Percentiles rank a stretch among this genome's conserved stretches.
phyloP scores from a whole-genome alignment of 441 rosid species.

The Cnidoscolus chayamansa region DNA sequence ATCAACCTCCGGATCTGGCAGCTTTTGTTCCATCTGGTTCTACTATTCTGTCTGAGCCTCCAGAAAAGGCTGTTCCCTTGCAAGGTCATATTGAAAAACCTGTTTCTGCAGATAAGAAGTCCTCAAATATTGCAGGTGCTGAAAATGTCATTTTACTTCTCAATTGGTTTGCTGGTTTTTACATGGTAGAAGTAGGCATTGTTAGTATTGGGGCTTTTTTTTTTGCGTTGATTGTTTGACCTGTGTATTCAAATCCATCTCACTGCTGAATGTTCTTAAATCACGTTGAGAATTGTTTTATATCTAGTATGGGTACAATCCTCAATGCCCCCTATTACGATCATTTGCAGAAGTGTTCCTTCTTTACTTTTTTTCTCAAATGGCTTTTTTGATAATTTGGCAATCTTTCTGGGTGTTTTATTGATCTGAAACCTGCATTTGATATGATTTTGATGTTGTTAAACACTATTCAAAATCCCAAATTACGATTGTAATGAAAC shows the following conservation, averaged over 20 bases:
- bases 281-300: background rate
- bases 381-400: background rate
- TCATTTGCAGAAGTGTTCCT: background rate
- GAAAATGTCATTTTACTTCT: background rate
- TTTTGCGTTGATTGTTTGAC: background rate
- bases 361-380: too few relatives aligned
- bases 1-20: conserved; percentile 91
- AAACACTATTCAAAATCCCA: too few relatives aligned
- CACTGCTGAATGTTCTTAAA: background rate
- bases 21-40: conserved; percentile 62
- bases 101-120: conserved; percentile 34
- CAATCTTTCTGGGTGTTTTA: background rate
- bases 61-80: conserved; percentile 32
- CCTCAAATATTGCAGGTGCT: conserved; percentile 46
- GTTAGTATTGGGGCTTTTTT: background rate
- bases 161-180: background rate
- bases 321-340: background rate
- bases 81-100: conserved; percentile 33
- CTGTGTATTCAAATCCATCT: background rate
- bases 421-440: too few relatives aligned
- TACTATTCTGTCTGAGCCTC: conserved; percentile 43
- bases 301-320: background rate
- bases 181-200: background rate
- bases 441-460: too few relatives aligned
- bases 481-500: too few relatives aligned